Percentiles rank a stretch among this genome's conserved stretches.
Evolutionary conservation across 1,284 basidiomycete species (phyloP).

Genomic region (Afroboletus lepidellus): DNA sequence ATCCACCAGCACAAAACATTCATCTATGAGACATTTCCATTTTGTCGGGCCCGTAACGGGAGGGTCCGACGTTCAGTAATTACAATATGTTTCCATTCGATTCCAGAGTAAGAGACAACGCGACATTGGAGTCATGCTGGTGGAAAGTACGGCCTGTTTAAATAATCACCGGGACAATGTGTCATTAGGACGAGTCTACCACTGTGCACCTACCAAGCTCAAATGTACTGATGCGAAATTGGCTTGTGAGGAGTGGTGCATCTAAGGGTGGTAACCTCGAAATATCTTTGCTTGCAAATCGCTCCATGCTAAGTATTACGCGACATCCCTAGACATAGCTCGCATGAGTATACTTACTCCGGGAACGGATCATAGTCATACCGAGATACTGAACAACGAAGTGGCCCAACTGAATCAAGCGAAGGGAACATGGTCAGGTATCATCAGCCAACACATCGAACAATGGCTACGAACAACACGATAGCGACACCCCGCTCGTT

Average conservation of each 20-base stretch:
- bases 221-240: background rate
- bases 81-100: background rate
- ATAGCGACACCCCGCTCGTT: constrained; percentile 10
- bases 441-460: constrained; percentile 8
- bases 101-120: background rate
- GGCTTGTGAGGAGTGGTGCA: constrained; percentile 11
- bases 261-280: background rate
- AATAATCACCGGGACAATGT: background rate
- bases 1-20: background rate
- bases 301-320: constrained; percentile 25
- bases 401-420: constrained; percentile 16
- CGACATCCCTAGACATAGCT: constrained; percentile 17
- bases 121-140: background rate
- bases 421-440: background rate
- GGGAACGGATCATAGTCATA: constrained; percentile 5
- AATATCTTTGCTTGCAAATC: constrained; percentile 14
- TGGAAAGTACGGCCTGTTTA: background rate
- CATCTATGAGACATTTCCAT: background rate
- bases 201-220: background rate
- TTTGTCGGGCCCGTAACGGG: background rate
- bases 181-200: background rate
- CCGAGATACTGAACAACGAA: constrained; percentile 12
- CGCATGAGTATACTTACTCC: background rate
- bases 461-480: constrained; percentile 18
- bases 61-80: background rate